phyloP scores from a whole-genome alignment of 2,329 filamentous ascomycete species.

The Aspergillus aculeatinus region DNA sequence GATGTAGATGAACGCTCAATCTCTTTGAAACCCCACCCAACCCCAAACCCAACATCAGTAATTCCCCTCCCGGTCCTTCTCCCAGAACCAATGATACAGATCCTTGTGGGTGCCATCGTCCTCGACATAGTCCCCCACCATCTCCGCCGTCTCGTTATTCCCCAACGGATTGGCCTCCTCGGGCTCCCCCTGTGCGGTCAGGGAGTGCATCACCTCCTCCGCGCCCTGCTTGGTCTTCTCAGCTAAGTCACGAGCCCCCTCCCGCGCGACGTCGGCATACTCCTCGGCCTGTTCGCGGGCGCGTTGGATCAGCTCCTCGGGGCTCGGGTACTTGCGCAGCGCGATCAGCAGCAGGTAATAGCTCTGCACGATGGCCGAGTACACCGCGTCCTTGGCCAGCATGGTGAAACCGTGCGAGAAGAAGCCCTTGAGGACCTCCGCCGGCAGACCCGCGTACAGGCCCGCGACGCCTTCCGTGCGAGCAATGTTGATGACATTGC shows the following conservation, averaged over 20 bases:
- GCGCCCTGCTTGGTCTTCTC: slow-evolving; percentile 30
- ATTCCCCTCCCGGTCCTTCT: slow-evolving; percentile 27
- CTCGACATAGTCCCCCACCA: slow-evolving; percentile 48
- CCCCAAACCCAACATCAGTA: slow-evolving; percentile 1
- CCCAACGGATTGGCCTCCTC: slow-evolving; percentile 17
- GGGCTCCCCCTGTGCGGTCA: neutral
- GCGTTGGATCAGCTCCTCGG: slow-evolving; percentile 41
- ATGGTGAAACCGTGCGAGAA: slow-evolving; percentile 84
- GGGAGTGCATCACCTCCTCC: slow-evolving; percentile 14
- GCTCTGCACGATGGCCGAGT: slow-evolving; percentile 67
- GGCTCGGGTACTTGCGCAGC: slow-evolving; percentile 45
- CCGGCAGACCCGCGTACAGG: slow-evolving; percentile 73
- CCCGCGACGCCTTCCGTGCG: slow-evolving; percentile 65
- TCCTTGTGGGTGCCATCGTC: slow-evolving; percentile 42
- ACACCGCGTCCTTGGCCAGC: slow-evolving; percentile 77
- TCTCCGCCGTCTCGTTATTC: slow-evolving; percentile 45
- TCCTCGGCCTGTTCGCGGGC: slow-evolving; percentile 43
- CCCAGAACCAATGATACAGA: slow-evolving; percentile 46
- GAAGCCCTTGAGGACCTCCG: slow-evolving; percentile 78
- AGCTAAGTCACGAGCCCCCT: slow-evolving; percentile 38
- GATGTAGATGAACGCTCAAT: neutral
- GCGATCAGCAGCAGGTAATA: slow-evolving; percentile 66
- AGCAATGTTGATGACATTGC: slow-evolving; percentile 58
- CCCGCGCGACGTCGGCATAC: slow-evolving; percentile 41
- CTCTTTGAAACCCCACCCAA: too few species aligned